A percentile compares a stretch with the other conserved stretches of the same genome.
phyloP scores from a whole-genome alignment of 2,329 filamentous ascomycete species.

The Ophiostoma himal-ulmi region DNA sequence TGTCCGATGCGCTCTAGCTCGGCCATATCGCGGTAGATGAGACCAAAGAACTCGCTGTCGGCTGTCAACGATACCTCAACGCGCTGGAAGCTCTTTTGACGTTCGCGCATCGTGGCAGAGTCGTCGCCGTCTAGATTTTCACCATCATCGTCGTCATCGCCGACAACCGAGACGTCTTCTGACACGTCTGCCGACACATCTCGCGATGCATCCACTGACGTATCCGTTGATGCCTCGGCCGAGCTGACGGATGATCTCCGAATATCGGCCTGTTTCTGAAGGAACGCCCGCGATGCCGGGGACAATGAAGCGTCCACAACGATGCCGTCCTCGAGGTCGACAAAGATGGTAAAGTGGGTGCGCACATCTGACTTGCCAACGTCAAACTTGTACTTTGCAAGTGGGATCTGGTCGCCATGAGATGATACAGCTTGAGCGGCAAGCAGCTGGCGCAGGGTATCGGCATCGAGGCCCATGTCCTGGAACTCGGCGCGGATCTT shows the following conservation, averaged over 20 bases:
- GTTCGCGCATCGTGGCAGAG: not conserved
- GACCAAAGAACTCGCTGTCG: constrained; percentile 73
- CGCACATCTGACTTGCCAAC: constrained; percentile 40
- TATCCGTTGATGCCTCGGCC: not conserved
- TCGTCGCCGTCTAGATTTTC: not conserved
- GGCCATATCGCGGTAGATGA: constrained; percentile 65
- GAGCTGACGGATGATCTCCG: constrained; percentile 15
- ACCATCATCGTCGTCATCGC: not conserved
- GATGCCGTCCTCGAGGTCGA: constrained; percentile 60
- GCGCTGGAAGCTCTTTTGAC: constrained; percentile 30
- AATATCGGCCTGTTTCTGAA: constrained; percentile 51
- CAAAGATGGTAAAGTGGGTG: constrained; percentile 64
- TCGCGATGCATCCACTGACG: constrained; percentile 1
- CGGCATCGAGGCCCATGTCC: constrained; percentile 63
- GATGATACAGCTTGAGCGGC: constrained; percentile 42
- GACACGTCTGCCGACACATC: not conserved
- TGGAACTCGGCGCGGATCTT: constrained; percentile 67
- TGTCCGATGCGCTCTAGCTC: constrained; percentile 63
- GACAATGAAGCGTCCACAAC: constrained; percentile 64
- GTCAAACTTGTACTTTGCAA: constrained; percentile 49
- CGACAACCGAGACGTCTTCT: constrained; percentile 16
- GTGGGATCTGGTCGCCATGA: constrained; percentile 29
- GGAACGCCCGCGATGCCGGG: constrained; percentile 56
- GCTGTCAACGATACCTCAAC: constrained; percentile 74
- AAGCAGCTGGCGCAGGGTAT: constrained; percentile 62